A percentile compares a stretch with the other conserved stretches of the same genome.
phyloP scores from a whole-genome alignment of 345 rosid species.

The Barbarea vulgaris region DNA sequence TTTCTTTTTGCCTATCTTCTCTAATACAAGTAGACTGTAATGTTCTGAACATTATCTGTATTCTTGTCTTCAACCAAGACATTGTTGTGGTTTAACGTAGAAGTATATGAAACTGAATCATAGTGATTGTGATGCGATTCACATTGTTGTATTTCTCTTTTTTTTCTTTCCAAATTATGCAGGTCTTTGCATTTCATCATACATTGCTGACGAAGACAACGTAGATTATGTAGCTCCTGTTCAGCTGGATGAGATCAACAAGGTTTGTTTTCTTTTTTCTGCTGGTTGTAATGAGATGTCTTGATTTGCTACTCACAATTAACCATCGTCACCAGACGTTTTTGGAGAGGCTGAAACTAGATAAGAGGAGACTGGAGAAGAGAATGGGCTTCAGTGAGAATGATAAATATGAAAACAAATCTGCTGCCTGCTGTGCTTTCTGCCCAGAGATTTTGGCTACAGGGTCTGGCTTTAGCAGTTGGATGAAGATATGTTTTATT shows the following conservation, averaged over 20 bases:
- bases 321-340: conserved; percentile 58
- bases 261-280: conserved; percentile 51
- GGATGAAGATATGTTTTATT: conserved; percentile 58
- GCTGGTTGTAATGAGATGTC: background rate
- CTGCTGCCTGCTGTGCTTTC: conserved; percentile 58
- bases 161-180: conserved; percentile 2
- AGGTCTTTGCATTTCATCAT: conserved; percentile 83
- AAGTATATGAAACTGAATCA: conserved; percentile 7
- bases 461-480: conserved; percentile 53
- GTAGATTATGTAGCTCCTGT: conserved; percentile 46
- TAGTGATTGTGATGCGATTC: conserved; percentile 13
- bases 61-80: conserved; percentile 1
- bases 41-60: conserved; percentile 2
- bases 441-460: conserved; percentile 54
- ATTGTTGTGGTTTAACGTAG: conserved; percentile 6
- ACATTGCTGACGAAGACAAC: conserved; percentile 50
- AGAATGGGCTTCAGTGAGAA: conserved; percentile 36
- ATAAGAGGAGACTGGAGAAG: conserved; percentile 52
- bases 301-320: conserved; percentile 17
- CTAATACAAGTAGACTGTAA: conserved; percentile 2
- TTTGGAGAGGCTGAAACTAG: conserved; percentile 61
- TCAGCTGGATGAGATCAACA: conserved; percentile 64
- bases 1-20: background rate
- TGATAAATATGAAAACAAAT: conserved; percentile 33
- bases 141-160: conserved; percentile 4